Evolutionary conservation across 2,329 filamentous ascomycete genomes (phyloP), one percentile per base, ranked within the genome.

Genomic region (Gnomoniopsis sp.): DNA sequence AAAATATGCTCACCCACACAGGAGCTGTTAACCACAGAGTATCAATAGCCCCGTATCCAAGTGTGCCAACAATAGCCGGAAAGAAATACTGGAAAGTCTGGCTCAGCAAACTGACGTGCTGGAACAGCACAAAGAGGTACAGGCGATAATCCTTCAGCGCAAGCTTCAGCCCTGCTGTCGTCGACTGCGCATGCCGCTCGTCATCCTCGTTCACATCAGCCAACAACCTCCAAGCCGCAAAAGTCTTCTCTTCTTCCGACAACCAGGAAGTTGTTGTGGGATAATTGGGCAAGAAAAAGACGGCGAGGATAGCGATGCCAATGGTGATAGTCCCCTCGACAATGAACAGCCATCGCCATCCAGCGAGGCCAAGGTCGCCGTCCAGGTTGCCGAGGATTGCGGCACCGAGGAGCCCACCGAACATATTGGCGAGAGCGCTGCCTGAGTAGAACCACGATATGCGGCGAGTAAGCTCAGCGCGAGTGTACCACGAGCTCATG

Each of bases 61-160:
- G 76, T 0, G 83, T 86, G 47, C 83, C 77, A 1, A 88, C 81
- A 44, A 88, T 85, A 0, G 79, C 83, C 0, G 86, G 86, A 70
- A 88, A 88, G 72, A 87, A 87, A 66, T 87, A 87, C 49, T 85
- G 82, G 65, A 87, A 86, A 1, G 79, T 82, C 65, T 84, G 80
- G 0, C 77, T 76, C 1, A 82, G 69, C 17, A 83, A 63, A 34
- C 74, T 79, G n/a, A 76, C 65, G 57, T 84, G 81, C 65, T 85
- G 81, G 2, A 85, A 69, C 22, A 84, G 69, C 1, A 81, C 74
- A 54, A 85, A 83, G 1, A 84, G 61, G 61, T 82, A 84, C 0
- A 84, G 70, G 1, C 78, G 74, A 64, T 69, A 70, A 53, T 71
- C 69, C 12, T 49, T 53, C 11, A 69, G 34, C 1, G 69, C 68